phyloP scores from a whole-genome alignment of 306 rosid species.

The Lathyrus sativus region DNA sequence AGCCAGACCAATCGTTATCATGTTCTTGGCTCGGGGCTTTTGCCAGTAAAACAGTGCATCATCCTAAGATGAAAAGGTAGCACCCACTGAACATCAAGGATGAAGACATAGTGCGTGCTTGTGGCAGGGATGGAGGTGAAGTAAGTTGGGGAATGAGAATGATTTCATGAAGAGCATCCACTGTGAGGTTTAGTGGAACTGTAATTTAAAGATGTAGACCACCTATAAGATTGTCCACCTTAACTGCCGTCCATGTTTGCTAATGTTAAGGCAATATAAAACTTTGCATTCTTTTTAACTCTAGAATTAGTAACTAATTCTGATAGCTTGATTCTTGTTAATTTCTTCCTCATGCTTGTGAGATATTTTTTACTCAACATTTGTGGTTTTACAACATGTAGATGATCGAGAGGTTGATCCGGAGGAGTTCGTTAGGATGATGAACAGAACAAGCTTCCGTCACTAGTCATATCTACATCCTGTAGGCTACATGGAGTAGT shows the following conservation, averaged over 20 bases:
- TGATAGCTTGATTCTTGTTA: conserved; percentile 4
- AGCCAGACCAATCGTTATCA: no score
- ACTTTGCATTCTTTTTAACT: neutral
- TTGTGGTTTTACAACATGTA: conserved; percentile 40
- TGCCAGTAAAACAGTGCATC: no score
- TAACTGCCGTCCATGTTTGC: neutral
- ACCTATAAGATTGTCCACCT: neutral
- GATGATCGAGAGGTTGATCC: conserved; percentile 68
- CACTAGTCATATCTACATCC: neutral
- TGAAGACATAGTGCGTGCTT: no score
- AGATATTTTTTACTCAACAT: conserved; percentile 2
- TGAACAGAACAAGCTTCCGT: conserved; percentile 59
- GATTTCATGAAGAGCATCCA: neutral
- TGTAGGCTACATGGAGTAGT: neutral
- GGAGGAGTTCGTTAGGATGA: conserved; percentile 69
- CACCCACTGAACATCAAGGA: no score
- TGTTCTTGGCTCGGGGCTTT: no score
- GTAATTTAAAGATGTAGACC: neutral
- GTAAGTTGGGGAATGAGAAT: no score
- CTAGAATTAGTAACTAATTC: neutral
- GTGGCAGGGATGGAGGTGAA: no score
- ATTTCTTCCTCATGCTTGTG: conserved; percentile 8
- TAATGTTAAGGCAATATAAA: neutral
- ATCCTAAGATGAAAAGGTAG: no score
- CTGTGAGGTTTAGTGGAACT: neutral